Conservation (phyloP, 768 basidiomycete genomes). For the Termitomyces sp. region DNA sequence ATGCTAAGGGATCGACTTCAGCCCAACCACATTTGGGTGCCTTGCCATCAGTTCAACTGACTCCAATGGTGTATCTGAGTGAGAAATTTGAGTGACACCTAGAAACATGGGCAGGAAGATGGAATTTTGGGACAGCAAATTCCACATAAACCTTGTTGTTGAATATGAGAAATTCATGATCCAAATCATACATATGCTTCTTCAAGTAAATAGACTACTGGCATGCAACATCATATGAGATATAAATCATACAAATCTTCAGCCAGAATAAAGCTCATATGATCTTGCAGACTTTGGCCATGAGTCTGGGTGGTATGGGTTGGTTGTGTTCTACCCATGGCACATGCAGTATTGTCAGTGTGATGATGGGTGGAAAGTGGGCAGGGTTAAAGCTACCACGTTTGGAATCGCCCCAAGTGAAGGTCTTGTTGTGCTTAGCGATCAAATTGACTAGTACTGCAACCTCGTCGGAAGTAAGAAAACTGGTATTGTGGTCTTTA, state of each 20-base stretch:
- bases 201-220: constrained; percentile 16
- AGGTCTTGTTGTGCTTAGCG: no score
- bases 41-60: background rate
- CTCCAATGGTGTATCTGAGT: background rate
- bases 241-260: background rate
- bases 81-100: background rate
- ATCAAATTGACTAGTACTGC: no score
- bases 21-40: background rate
- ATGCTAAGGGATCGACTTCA: background rate
- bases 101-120: background rate
- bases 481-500: no score
- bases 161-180: background rate
- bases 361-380: no score
- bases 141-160: background rate
- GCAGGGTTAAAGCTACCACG: no score
- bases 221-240: constrained; percentile 19
- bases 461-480: no score
- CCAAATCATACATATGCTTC: constrained; percentile 6
- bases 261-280: no score
- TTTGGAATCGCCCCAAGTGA: no score
- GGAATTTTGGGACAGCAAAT: constrained; percentile 23
- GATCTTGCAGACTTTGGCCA: no score
- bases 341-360: no score
- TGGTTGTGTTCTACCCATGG: no score
- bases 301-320: no score